A percentile compares a stretch with the other conserved stretches of the same genome.
Evolutionary conservation across 768 basidiomycete species (phyloP).

Genomic region (Brasilioporus rufonigricans): DNA sequence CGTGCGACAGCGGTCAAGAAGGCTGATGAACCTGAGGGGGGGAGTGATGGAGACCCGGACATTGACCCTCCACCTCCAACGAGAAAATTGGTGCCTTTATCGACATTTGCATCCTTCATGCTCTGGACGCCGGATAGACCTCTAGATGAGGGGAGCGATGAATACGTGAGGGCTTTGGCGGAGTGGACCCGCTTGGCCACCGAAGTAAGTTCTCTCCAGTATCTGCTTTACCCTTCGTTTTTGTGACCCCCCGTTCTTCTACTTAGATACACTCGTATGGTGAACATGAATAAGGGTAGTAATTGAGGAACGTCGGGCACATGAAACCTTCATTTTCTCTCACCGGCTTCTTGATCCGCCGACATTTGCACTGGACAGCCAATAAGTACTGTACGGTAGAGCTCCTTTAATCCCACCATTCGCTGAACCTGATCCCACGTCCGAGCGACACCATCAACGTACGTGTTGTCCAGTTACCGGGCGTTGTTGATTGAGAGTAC

Average conservation of each 20-base stretch:
- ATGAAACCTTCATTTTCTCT: neutral
- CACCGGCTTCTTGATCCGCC: neutral
- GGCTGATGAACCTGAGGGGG: slow-evolving; percentile 23
- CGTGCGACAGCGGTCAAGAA: slow-evolving; percentile 30
- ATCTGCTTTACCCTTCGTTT: neutral
- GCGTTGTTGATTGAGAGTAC: neutral
- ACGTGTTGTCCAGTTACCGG: neutral
- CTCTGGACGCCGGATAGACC: slow-evolving; percentile 75
- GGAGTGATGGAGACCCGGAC: slow-evolving; percentile 15
- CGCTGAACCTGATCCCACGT: neutral
- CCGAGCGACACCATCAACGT: neutral
- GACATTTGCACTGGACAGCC: neutral
- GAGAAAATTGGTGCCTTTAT: slow-evolving; percentile 44
- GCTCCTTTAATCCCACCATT: neutral
- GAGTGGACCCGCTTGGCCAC: slow-evolving; percentile 71
- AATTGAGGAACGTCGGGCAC: neutral
- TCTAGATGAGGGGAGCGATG: slow-evolving; percentile 67
- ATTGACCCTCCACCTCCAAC: slow-evolving; percentile 5
- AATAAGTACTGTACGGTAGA: neutral
- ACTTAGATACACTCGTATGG: slow-evolving; percentile 30
- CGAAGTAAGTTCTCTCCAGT: slow-evolving; percentile 44
- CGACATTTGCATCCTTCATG: slow-evolving; percentile 64
- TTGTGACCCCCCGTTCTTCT: neutral
- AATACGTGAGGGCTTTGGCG: slow-evolving; percentile 62
- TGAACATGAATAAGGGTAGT: slow-evolving; percentile 7